phyloP scores from a whole-genome alignment of 2,329 filamentous ascomycete genomes.

The Tolypocladium sp. region DNA sequence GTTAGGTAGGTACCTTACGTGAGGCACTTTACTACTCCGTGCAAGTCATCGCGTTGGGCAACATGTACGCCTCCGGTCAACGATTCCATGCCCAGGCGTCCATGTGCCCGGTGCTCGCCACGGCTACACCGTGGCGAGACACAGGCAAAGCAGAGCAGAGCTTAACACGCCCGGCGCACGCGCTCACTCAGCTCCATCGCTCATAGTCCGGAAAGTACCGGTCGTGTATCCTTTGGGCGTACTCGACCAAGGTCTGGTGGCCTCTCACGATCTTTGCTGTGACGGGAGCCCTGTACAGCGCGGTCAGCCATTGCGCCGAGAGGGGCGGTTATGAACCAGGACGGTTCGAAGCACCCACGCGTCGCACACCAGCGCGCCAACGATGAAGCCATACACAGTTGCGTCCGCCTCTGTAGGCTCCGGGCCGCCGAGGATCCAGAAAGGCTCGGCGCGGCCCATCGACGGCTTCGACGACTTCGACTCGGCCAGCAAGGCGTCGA shows the following conservation, averaged over 20 bases:
- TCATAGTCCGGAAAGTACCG: constrained; percentile 50
- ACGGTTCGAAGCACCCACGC: constrained; percentile 33
- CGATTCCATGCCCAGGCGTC: not conserved
- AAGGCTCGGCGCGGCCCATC: constrained; percentile 23
- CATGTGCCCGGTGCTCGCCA: not conserved
- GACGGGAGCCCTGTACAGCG: constrained; percentile 21
- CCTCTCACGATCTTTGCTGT: constrained; percentile 32
- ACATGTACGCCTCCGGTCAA: not conserved
- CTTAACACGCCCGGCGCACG: not conserved
- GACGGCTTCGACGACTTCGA: constrained; percentile 11
- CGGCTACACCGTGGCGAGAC: not conserved
- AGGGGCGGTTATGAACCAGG: not conserved
- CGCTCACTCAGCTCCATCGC: constrained; percentile 15
- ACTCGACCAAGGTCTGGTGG: constrained; percentile 42
- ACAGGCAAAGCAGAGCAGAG: not conserved
- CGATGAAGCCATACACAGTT: constrained; percentile 45
- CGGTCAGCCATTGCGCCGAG: not conserved
- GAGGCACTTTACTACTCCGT: not conserved
- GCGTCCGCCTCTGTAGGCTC: constrained; percentile 49
- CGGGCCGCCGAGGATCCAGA: constrained; percentile 47
- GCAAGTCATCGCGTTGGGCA: not conserved
- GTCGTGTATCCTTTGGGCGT: constrained; percentile 46
- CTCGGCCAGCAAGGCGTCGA: constrained; percentile 35
- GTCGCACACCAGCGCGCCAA: constrained; percentile 38
- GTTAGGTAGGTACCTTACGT: not conserved